phyloP scores from a whole-genome alignment of 2,329 filamentous ascomycete species.

The Hortaea werneckii region DNA sequence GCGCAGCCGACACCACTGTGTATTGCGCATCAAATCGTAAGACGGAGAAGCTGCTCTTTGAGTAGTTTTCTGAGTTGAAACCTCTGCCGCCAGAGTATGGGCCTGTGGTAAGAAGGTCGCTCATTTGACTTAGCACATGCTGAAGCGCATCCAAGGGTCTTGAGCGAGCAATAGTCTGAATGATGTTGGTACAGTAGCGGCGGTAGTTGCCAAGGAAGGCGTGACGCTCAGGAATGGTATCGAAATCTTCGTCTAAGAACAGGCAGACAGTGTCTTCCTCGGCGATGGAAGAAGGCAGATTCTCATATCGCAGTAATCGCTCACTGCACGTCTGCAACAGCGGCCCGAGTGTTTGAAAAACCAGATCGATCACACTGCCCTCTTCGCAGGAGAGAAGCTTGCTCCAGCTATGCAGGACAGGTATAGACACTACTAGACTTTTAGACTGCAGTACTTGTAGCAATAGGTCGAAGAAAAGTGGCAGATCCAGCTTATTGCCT shows the following conservation, averaged over 20 bases:
- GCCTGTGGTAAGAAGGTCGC: slow-evolving; percentile 56
- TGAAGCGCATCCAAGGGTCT: slow-evolving; percentile 76
- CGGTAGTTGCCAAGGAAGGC: slow-evolving; percentile 94
- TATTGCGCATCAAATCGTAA: slow-evolving; percentile 81
- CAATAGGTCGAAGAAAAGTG: slow-evolving; percentile 69
- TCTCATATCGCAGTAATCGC: slow-evolving; percentile 79
- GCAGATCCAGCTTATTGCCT: slow-evolving; percentile 50
- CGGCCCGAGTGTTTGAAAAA: slow-evolving; percentile 55
- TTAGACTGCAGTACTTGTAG: slow-evolving; percentile 70
- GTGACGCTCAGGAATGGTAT: slow-evolving; percentile 86
- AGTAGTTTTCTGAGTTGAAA: slow-evolving; percentile 45
- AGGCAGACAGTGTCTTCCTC: slow-evolving; percentile 57
- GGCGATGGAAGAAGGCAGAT: slow-evolving; percentile 68
- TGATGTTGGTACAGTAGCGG: slow-evolving; percentile 75
- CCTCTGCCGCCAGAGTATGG: slow-evolving; percentile 61
- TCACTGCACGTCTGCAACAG: slow-evolving; percentile 75
- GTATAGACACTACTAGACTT: slow-evolving; percentile 88
- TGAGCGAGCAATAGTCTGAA: slow-evolving; percentile 75
- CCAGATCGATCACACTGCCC: slow-evolving; percentile 56
- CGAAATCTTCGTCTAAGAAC: slow-evolving; percentile 86
- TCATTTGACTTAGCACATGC: slow-evolving; percentile 74
- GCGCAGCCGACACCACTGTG: slow-evolving; percentile 74
- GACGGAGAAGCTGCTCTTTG: slow-evolving; percentile 60
- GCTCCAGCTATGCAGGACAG: slow-evolving; percentile 82
- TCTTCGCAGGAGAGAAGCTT: slow-evolving; percentile 63